These are phyloP conservation scores for Diaporthe sp. DNA, from an alignment of 2,329 filamentous ascomycete species.

Conservation along the genomic window DNA sequence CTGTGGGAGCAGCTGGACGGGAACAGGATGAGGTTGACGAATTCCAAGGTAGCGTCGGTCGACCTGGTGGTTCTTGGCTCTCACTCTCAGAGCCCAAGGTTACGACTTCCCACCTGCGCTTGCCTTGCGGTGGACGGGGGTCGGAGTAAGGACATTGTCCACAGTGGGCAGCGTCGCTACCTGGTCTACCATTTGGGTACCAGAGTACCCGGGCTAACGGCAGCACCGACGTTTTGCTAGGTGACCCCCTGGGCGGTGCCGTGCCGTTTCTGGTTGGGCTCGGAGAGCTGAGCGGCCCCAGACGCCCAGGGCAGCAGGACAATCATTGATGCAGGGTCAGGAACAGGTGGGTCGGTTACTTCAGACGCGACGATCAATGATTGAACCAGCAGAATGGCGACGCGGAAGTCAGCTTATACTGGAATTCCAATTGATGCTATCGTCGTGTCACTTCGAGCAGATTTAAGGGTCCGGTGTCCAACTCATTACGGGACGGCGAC, in stretches of 20 bases:
- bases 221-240: slow-evolving; percentile 33
- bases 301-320: slow-evolving; percentile 1
- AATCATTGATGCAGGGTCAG: slow-evolving; percentile 26
- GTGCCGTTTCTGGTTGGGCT: slow-evolving; percentile 29
- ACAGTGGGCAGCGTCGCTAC: neutral
- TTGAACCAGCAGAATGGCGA: neutral
- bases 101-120: neutral
- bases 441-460: neutral
- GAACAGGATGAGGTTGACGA: slow-evolving; percentile 11
- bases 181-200: neutral
- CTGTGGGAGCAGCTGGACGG: neutral
- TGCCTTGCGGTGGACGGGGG: slow-evolving; percentile 10
- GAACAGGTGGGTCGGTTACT: slow-evolving; percentile 26
- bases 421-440: slow-evolving; percentile 3
- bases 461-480: neutral
- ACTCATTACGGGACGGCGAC: neutral
- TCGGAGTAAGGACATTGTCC: neutral
- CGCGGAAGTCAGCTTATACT: neutral
- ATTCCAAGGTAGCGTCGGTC: slow-evolving; percentile 14
- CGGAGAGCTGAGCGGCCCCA: slow-evolving; percentile 10
- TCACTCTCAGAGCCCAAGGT: neutral
- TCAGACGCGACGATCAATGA: neutral
- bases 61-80: neutral
- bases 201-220: slow-evolving; percentile 21
- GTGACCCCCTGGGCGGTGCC: slow-evolving; percentile 14